A percentile compares a stretch with the other conserved stretches of the same genome.
phyloP scores from a whole-genome alignment of 352 stramenopile genomes.

The Phytophthora brassicae region DNA sequence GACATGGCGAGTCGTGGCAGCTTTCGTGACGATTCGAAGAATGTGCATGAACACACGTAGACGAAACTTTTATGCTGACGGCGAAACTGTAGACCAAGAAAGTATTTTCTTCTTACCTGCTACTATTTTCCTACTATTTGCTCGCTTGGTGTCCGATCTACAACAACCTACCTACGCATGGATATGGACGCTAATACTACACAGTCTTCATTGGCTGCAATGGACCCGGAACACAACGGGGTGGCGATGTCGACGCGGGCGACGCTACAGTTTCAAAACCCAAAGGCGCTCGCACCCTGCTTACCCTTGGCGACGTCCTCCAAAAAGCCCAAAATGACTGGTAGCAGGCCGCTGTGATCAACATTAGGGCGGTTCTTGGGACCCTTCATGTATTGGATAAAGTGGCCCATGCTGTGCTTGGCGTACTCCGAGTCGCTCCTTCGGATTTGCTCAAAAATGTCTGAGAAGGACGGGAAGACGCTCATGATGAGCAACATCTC shows the following conservation, averaged over 20 bases:
- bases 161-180: slow-evolving; percentile 32
- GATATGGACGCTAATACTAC: slow-evolving; percentile 30
- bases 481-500: slow-evolving; percentile 82
- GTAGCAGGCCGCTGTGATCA: slow-evolving; percentile 72
- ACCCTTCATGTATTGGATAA: slow-evolving; percentile 77
- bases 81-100: not conserved
- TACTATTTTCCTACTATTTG: slow-evolving; percentile 21
- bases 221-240: slow-evolving; percentile 18
- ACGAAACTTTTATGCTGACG: slow-evolving; percentile 19
- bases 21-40: slow-evolving; percentile 15
- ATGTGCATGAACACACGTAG: slow-evolving; percentile 14
- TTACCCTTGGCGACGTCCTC: slow-evolving; percentile 63
- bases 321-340: slow-evolving; percentile 75
- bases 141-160: slow-evolving; percentile 33
- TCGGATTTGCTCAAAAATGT: slow-evolving; percentile 87
- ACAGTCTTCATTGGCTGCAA: slow-evolving; percentile 28
- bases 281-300: slow-evolving; percentile 68
- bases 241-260: slow-evolving; percentile 20
- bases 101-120: slow-evolving; percentile 15
- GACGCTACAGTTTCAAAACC: slow-evolving; percentile 59
- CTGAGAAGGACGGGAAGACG: slow-evolving; percentile 87
- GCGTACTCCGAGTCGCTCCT: slow-evolving; percentile 78
- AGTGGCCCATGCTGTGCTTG: slow-evolving; percentile 86
- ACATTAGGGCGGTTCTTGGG: slow-evolving; percentile 82
- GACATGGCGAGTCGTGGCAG: slow-evolving; percentile 4